Base-by-base conservation (phyloP, 1,284 basidiomycete species). In the Ceratobasidium sp. region DNA sequence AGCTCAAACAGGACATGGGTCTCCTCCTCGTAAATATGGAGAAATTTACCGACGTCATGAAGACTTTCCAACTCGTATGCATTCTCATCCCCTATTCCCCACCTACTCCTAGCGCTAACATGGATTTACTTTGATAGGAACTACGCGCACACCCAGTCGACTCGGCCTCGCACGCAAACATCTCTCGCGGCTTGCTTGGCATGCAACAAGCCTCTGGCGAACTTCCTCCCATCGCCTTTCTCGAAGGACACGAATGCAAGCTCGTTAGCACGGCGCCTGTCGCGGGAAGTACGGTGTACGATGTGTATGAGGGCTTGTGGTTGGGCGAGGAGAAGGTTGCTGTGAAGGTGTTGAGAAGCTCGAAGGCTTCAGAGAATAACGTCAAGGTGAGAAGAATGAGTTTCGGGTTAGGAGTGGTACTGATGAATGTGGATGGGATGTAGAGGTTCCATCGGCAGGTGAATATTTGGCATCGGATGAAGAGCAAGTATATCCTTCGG, bases 281-380 rank as follows among this genome's bases (percentile, higher is more conserved):
- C 28, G 44, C 55, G 16, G 44, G 47, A 26, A 58, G 73, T 26
- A 59, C 71, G 1, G 64, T 62, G 21, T 75, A 73, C 38, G 74
- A 75, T 38, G 69, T 75, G 0, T 75, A 69, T 43, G 58, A 75
- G 58, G 74, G 74, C 21, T 35, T 75, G 11, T 75, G 74, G 74
- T 47, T 73, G 1, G 71, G 64, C 26, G 74, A 75, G 26, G 57
- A 67, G 11, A 63, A 66, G 26, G 74, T 75, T 4, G 74, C 74
- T 26, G 32, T 75, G 18, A 75, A 73, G 44, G 64, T 73, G 13
- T 63, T 75, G 47, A 52, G 74, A 58, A 72, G 71, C n/a, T 62
- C 59, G 5, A 64, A 73, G 28, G 54, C 71, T 3, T 66, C 57
- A 32, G 64, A 61, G n/a, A 72, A 62, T 13, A 66, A 75, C 44